Evolutionary conservation across 2,329 filamentous ascomycete species (phyloP), one percentile per base, ranked within the genome.

Genomic region (Cladophialophora exuberans): DNA sequence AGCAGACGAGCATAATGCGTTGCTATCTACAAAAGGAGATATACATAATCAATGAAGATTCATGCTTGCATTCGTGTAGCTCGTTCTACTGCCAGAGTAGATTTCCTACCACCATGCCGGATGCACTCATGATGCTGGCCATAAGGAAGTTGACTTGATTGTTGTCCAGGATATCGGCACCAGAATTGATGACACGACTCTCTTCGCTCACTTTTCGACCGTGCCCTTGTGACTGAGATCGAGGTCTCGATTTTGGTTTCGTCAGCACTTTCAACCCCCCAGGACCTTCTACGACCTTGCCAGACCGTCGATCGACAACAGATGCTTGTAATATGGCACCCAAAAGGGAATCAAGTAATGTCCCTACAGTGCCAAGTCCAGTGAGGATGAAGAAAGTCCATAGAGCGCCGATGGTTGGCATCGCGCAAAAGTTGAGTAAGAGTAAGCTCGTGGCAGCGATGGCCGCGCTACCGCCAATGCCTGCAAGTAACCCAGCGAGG

Each of bases 111-210:
- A 74, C 76, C 83, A 97, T 95, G 3, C 86, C 88, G 3, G 86
- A 83, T 15, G 91, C 62, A 68, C 89, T 96, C 83, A 96, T 92
- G 3, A 79, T 78, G 11, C 83, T 79, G 0, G 93, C 92, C 93
- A 97, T 97, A 53, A 93, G 71, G 54, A 97, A 83, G 71, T 99
- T 99, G 65, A 99, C 91, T 51, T 89, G 88, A 71, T 99, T 99
- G 72, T 99, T 99, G 72, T 96, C 91, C 54, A 99, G 76, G 58
- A 95, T 70, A 69, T 96, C 82, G 74, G 78, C 46, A 69, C 84
- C 90, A 63, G 78, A 87, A 72, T 89, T 84, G 5, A 86, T 72
- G 4, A 84, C 75, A 15, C 87, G 77, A 57, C 86, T 82, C 64
- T 59, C 43, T 56, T 44, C 66, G 9, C 35, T 49, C 5, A n/a